A percentile compares a stretch with the other conserved stretches of the same genome.
These are phyloP conservation scores for Xerocomellus dryophilus DNA, from an alignment of 768 basidiomycete genomes.

Conservation along the genomic window DNA sequence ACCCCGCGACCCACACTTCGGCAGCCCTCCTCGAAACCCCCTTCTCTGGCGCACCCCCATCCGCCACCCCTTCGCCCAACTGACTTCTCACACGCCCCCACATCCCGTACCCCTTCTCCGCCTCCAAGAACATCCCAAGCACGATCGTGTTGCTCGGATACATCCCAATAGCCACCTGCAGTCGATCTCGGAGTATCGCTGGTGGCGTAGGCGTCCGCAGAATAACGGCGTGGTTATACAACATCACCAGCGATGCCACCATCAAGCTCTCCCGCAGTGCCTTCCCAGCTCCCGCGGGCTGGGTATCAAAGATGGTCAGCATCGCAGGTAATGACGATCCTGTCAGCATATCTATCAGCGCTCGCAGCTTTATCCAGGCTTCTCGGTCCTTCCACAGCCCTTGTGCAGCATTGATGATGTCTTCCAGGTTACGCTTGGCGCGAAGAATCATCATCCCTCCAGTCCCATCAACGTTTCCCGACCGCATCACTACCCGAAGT, in stretches of 20 bases:
- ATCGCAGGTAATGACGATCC: slow-evolving; percentile 39
- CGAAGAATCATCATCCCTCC: slow-evolving; percentile 57
- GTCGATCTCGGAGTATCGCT: slow-evolving; percentile 53
- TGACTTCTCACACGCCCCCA: slow-evolving; percentile 69
- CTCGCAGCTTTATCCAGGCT: slow-evolving; percentile 63
- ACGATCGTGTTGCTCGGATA: slow-evolving; percentile 73
- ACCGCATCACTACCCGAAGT: slow-evolving; percentile 50
- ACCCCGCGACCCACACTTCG: slow-evolving; percentile 79
- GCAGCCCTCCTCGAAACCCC: slow-evolving; percentile 54
- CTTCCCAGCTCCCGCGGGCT: slow-evolving; percentile 19
- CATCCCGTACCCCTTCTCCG: slow-evolving; percentile 70
- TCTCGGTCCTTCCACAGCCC: slow-evolving; percentile 55
- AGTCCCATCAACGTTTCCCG: slow-evolving; percentile 50
- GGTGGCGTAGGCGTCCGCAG: slow-evolving; percentile 61
- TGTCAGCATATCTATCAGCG: slow-evolving; percentile 61
- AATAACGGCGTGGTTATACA: slow-evolving; percentile 55
- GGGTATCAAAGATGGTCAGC: slow-evolving; percentile 38
- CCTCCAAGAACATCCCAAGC: slow-evolving; percentile 71
- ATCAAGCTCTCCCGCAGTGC: slow-evolving; percentile 48
- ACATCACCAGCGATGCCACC: slow-evolving; percentile 52
- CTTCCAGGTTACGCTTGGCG: slow-evolving; percentile 62
- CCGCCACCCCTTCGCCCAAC: slow-evolving; percentile 43
- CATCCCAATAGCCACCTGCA: slow-evolving; percentile 48
- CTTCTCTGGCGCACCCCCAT: slow-evolving; percentile 45
- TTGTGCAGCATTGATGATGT: slow-evolving; percentile 34